These are phyloP conservation scores for Aspergillus sergii DNA, from an alignment of 2,329 filamentous ascomycete species.

Conservation along the genomic window DNA sequence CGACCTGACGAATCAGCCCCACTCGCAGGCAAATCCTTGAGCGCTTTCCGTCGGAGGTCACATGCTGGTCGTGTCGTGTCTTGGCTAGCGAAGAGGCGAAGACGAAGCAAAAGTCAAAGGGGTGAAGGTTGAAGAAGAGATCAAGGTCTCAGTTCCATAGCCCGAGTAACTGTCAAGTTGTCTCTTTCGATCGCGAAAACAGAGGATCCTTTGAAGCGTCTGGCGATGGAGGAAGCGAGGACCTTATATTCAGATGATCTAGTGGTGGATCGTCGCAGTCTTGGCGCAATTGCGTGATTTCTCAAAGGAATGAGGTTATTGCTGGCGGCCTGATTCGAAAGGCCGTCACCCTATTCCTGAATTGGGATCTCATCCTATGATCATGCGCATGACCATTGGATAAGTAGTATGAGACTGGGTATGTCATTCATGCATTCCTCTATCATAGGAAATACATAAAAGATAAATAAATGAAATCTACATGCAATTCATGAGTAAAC, in stretches of 20 bases:
- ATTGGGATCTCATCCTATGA: neutral
- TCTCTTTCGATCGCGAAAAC: neutral
- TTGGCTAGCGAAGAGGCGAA: neutral
- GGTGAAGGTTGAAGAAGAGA: neutral
- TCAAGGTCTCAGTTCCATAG: neutral
- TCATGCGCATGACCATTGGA: neutral
- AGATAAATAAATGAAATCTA: neutral
- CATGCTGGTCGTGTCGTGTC: conserved; percentile 6
- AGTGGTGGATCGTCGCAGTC: conserved; percentile 21
- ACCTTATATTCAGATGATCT: conserved; percentile 31
- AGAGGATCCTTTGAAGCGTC: neutral
- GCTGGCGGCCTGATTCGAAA: neutral
- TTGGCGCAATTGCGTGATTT: conserved; percentile 42
- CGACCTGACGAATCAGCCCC: conserved; percentile 25
- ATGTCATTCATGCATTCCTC: neutral
- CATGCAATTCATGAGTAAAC: neutral
- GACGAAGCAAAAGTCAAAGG: neutral
- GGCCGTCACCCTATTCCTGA: neutral
- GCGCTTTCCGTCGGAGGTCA: conserved; percentile 28
- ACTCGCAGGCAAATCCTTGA: conserved; percentile 17
- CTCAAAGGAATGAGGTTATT: conserved; percentile 4
- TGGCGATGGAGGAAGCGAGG: conserved; percentile 20
- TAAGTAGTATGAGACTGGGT: no score
- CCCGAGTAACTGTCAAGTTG: neutral
- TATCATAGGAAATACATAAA: neutral